Evolutionary conservation across 129 eudicot genomes (phyloP).

Genomic region (Flaveria linearis): DNA sequence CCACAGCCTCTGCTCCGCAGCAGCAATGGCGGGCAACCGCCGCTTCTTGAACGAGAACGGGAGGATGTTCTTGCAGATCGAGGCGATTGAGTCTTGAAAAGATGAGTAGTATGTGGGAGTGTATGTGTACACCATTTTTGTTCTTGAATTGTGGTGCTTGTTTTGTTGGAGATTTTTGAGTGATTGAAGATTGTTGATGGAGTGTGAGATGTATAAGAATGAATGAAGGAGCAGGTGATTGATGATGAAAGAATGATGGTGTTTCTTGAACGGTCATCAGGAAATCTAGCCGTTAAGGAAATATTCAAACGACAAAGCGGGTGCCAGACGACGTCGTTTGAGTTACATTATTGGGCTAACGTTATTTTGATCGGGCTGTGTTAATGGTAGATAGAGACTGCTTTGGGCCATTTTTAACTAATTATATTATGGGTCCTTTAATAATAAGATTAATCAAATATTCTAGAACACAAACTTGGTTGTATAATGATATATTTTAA

Average conservation of each 20-base stretch:
- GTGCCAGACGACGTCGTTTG: conserved; percentile 19
- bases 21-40: conserved; percentile 66
- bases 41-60: conserved; percentile 88
- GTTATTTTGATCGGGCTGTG: background rate
- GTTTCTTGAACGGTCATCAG: conserved; percentile 50
- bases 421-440: too few relatives aligned
- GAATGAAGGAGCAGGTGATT: background rate
- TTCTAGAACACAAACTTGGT: too few relatives aligned
- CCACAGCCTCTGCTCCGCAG: conserved; percentile 53
- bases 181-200: conserved; percentile 27
- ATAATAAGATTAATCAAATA: too few relatives aligned
- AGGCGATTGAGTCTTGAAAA: conserved; percentile 80
- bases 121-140: conserved; percentile 67
- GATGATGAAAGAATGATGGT: conserved; percentile 34
- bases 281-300: conserved; percentile 67
- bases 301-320: conserved; percentile 21
- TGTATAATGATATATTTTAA: too few relatives aligned
- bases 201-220: conserved; percentile 24
- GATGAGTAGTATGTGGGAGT: conserved; percentile 81
- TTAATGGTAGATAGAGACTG: background rate
- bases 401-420: background rate
- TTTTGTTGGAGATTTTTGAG: background rate
- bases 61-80: conserved; percentile 81
- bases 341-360: background rate
- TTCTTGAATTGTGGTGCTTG: background rate